Evolutionary conservation across 2,329 filamentous ascomycete species (phyloP), one percentile per base, ranked within the genome.

Genomic region (Fusarium algeriense): DNA sequence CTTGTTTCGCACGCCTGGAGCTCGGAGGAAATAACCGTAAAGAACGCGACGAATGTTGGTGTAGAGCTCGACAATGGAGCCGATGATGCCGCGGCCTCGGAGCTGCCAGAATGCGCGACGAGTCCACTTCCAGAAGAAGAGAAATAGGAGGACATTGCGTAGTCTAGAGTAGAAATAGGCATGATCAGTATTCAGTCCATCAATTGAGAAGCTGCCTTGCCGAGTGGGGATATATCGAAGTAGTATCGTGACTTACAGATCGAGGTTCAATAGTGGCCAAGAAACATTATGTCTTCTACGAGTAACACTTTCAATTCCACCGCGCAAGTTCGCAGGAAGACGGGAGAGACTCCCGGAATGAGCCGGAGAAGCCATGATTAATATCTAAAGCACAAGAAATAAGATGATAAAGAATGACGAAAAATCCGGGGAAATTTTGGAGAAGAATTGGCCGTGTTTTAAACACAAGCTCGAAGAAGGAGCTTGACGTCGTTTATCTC

Each of bases 101-200:
- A 98, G 87, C 78, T 96, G 93, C 84, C 94, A 92, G 80, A 93
- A 92, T 32, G 89, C 88, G 77, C 92, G 93, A 73, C 94, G 93
- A 35, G 92, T 89, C 86, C 94, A 92, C 79, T 95, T 92, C 50
- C 97, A 85, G 66, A 98, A 80, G 83, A 98, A 98, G 75, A 97
- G 88, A 78, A 95, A 86, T 81, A 98, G 97, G 76, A 98, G 85
- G 65, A 98, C 85, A 80, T 98, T 97, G 59, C 93, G 93, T 68
- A 97, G 78, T 66, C 93, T 95, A n/a, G 2, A 49, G 13, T 10
- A 13, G 11, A 34, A 6, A 15, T 6, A 49, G 19, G 20, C 17
- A 23, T 32, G 2, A 44, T 64, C 19, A 74, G 65, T 19, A 32
- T 32, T 28, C 1, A 15, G 8, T 23, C 17, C 10, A 23, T 32